phyloP scores from a whole-genome alignment of 2,329 filamentous ascomycete genomes.

The Neonectria magnoliae region DNA sequence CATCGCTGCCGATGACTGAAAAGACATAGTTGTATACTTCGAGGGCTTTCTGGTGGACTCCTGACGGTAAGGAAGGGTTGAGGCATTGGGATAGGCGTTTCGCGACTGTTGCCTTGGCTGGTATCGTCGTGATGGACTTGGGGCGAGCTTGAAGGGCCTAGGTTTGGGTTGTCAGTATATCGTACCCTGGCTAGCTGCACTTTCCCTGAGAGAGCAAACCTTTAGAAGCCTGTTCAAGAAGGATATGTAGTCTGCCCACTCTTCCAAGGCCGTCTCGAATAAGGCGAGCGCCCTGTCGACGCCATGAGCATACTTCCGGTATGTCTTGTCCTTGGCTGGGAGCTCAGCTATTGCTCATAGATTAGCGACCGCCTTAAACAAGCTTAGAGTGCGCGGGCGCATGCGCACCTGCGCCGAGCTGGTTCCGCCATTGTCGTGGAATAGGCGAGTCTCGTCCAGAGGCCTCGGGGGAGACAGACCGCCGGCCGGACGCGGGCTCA shows the following conservation, averaged over 20 bases:
- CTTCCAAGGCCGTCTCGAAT: slow-evolving; percentile 92
- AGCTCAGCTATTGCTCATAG: slow-evolving; percentile 58
- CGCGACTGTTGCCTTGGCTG: slow-evolving; percentile 83
- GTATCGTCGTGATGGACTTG: slow-evolving; percentile 75
- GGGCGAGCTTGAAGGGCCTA: slow-evolving; percentile 91
- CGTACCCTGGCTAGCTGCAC: no score
- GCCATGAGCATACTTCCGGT: slow-evolving; percentile 87
- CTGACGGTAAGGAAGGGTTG: slow-evolving; percentile 90
- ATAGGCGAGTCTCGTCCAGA: slow-evolving; percentile 84
- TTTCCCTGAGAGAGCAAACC: slow-evolving; percentile 57
- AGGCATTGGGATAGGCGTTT: slow-evolving; percentile 95
- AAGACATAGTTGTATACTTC: slow-evolving; percentile 95
- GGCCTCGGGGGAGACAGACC: slow-evolving; percentile 79
- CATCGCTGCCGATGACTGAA: slow-evolving; percentile 81
- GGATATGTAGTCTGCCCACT: slow-evolving; percentile 99
- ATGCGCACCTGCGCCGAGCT: slow-evolving; percentile 77
- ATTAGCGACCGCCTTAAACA: slow-evolving; percentile 19
- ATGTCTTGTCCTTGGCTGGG: slow-evolving; percentile 71
- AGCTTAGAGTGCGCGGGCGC: background rate
- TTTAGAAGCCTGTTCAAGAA: slow-evolving; percentile 92
- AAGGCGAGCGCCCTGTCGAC: slow-evolving; percentile 88
- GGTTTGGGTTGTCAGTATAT: slow-evolving; percentile 9
- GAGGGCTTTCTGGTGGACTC: slow-evolving; percentile 95
- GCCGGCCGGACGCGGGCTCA: slow-evolving; percentile 66
- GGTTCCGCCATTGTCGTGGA: slow-evolving; percentile 79